These are phyloP conservation scores for Globisporangium lucens DNA, from an alignment of 352 stramenopile species.

Conservation along the genomic window DNA sequence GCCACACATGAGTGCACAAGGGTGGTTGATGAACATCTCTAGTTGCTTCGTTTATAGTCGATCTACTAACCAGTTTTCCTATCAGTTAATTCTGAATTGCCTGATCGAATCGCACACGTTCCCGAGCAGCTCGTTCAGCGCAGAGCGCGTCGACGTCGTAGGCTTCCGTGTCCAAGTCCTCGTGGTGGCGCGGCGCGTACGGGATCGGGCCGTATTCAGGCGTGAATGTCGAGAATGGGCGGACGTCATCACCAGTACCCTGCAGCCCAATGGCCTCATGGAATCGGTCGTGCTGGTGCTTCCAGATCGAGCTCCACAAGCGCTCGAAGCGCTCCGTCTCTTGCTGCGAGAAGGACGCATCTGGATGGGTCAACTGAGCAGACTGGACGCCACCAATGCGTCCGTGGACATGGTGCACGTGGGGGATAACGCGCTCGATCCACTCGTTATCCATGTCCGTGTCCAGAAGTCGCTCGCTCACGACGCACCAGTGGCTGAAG, in stretches of 20 bases:
- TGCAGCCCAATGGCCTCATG: slow-evolving; percentile 15
- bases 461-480: slow-evolving; percentile 57
- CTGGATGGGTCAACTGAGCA: slow-evolving; percentile 46
- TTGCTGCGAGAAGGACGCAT: slow-evolving; percentile 21
- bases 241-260: not conserved
- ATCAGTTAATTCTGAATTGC: not conserved
- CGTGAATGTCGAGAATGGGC: slow-evolving; percentile 52
- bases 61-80: not conserved
- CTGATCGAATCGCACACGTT: slow-evolving; percentile 33
- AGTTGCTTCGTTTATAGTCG: not conserved
- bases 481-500: slow-evolving; percentile 66
- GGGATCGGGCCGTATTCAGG: slow-evolving; percentile 69
- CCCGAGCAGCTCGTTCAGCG: slow-evolving; percentile 28
- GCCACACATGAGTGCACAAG: not conserved
- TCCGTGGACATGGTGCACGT: slow-evolving; percentile 62
- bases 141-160: slow-evolving; percentile 57
- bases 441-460: slow-evolving; percentile 36
- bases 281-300: slow-evolving; percentile 24
- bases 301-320: slow-evolving; percentile 52
- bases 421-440: slow-evolving; percentile 45
- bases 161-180: slow-evolving; percentile 27
- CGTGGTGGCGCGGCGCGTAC: slow-evolving; percentile 41
- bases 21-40: not conserved
- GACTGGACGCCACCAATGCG: slow-evolving; percentile 50
- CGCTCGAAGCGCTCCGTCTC: slow-evolving; percentile 51